Percentiles rank a stretch among this genome's conserved stretches.
Evolutionary conservation across 2,329 filamentous ascomycete species (phyloP).

Genomic region (Keithomyces neogunnii): DNA sequence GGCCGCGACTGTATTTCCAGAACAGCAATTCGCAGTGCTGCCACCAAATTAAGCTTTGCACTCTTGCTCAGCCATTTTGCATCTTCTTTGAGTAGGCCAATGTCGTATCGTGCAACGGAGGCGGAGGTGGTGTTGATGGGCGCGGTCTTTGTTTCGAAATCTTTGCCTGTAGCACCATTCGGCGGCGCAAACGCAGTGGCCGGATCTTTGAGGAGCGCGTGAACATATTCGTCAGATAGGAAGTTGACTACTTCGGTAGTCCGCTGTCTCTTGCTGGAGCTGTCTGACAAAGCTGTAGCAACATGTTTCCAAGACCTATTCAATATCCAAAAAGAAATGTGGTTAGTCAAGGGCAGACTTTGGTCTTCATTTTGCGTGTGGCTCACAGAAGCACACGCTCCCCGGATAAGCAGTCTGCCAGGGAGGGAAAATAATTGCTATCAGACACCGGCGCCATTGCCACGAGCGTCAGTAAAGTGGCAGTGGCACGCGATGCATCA

Average conservation of each 20-base stretch:
- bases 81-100: slow-evolving; percentile 77
- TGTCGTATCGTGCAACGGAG: slow-evolving; percentile 57
- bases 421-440: slow-evolving; percentile 69
- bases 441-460: slow-evolving; percentile 65
- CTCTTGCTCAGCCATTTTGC: slow-evolving; percentile 77
- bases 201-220: slow-evolving; percentile 60
- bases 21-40: slow-evolving; percentile 70
- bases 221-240: slow-evolving; percentile 60
- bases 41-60: slow-evolving; percentile 69
- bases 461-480: slow-evolving; percentile 40
- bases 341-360: slow-evolving; percentile 9
- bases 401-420: slow-evolving; percentile 78
- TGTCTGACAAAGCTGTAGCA: slow-evolving; percentile 47
- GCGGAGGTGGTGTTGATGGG: slow-evolving; percentile 74
- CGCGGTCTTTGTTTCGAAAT: slow-evolving; percentile 77
- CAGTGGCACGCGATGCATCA: slow-evolving; percentile 31
- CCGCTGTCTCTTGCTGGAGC: slow-evolving; percentile 44
- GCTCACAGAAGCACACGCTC: slow-evolving; percentile 73
- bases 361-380: neutral
- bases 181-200: slow-evolving; percentile 56
- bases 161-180: slow-evolving; percentile 56
- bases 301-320: slow-evolving; percentile 54
- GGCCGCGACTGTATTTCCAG: slow-evolving; percentile 78
- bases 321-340: slow-evolving; percentile 6
- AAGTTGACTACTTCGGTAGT: slow-evolving; percentile 55